A percentile compares a stretch with the other conserved stretches of the same genome.
Conservation (phyloP, 2,329 filamentous ascomycete species). For the Sporothrix luriei region DNA sequence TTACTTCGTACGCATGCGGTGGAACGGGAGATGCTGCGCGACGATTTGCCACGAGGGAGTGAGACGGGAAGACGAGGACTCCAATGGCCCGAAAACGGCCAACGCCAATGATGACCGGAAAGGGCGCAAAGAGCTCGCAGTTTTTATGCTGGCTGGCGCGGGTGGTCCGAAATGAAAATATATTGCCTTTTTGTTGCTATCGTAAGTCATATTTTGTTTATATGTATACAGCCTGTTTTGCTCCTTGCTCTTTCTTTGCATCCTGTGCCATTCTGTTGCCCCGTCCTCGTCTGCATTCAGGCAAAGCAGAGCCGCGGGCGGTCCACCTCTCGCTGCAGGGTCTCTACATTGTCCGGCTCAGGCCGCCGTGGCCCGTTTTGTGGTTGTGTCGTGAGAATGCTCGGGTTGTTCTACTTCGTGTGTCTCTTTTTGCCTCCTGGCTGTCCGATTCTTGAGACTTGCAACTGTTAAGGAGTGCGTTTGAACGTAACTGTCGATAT, state of each 20-base stretch:
- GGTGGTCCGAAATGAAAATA: neutral
- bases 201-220: neutral
- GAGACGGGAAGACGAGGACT: conserved; percentile 5
- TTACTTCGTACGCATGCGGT: neutral
- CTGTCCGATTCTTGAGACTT: too few species aligned
- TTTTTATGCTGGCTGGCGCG: neutral
- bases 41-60: conserved; percentile 21
- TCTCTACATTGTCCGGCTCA: neutral
- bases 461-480: neutral
- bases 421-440: neutral
- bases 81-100: neutral
- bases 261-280: neutral
- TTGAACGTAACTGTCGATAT: neutral
- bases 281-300: conserved; percentile 20
- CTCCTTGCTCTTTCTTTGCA: neutral
- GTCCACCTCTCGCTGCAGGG: conserved; percentile 5
- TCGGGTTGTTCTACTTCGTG: neutral
- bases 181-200: neutral
- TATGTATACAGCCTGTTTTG: neutral
- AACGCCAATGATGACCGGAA: neutral
- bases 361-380: neutral
- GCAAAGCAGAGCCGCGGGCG: conserved; percentile 18
- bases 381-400: neutral
- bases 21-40: conserved; percentile 21
- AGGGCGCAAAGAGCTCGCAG: neutral